Evolutionary conservation across 129 eudicot genomes (phyloP).

Genomic region (Rutidosis leptorrhynchoides): DNA sequence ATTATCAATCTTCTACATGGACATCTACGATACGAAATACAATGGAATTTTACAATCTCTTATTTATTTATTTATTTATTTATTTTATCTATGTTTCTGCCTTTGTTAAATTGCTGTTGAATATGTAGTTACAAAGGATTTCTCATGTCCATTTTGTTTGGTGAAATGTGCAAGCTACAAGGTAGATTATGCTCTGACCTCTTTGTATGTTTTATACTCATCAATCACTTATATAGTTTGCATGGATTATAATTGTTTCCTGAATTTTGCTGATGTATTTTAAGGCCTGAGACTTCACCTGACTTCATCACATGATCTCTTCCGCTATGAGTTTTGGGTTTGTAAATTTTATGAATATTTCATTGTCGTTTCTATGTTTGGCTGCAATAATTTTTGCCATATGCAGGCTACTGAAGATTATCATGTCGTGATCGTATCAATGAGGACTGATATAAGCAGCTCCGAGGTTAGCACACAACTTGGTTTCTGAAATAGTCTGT

Average conservation of each 20-base stretch:
- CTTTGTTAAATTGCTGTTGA: constrained; percentile 9
- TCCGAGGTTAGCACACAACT: constrained; percentile 64
- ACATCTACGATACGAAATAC: neutral
- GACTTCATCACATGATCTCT: constrained; percentile 80
- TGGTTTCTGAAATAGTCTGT: constrained; percentile 7
- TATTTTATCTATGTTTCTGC: neutral
- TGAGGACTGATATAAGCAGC: constrained; percentile 53
- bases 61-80: no score
- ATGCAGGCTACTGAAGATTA: constrained; percentile 76
- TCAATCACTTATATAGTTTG: constrained; percentile 13
- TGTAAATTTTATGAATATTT: constrained; percentile 35
- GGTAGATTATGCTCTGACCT: constrained; percentile 44
- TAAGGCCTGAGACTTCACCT: constrained; percentile 87
- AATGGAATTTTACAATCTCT: no score
- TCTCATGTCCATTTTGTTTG: constrained; percentile 94
- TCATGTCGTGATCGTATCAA: constrained; percentile 81
- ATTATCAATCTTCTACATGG: neutral
- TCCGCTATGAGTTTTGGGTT: constrained; percentile 91
- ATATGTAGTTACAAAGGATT: constrained; percentile 88
- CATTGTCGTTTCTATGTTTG: constrained; percentile 32
- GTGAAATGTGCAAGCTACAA: constrained; percentile 86
- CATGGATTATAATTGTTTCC: neutral
- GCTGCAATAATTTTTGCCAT: constrained; percentile 16
- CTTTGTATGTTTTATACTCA: constrained; percentile 6
- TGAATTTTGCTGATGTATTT: constrained; percentile 17